Base-by-base conservation (phyloP, 805 yeast genomes). In the Candida endomychidarum region DNA sequence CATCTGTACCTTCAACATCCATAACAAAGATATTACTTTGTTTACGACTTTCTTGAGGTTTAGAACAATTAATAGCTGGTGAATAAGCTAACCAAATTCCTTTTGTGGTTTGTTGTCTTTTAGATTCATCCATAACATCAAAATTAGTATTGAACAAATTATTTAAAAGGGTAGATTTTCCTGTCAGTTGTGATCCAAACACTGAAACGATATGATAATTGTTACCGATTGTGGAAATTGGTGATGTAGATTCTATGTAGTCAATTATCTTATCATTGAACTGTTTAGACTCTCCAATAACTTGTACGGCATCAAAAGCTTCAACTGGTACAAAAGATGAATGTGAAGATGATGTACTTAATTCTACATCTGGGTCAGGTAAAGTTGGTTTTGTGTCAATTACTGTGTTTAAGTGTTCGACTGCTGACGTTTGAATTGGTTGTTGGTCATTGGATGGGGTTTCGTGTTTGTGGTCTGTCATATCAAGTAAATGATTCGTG, bases 1-100 rank as follows among this genome's bases (percentile, higher is more conserved):
- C 98, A 65, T 93, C 99, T 0, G 97, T 90, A 35, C 99, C 99
- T 65, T 93, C 99, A n/a, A 93, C 98, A 58, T 93, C 99, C 75
- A 93, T 76, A 2, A 93, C 95, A 46, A 87, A 74, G 8, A 88
- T 70, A 47, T 79, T 71, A 19, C 60, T 56, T 14, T 37, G 34
- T n/a, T 35, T 34, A 46, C 17, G 20, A 21, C 16, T 19, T 15
- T 57, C 53, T 20, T 35, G 37, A 8, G 29, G 35, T 6, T 39
- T 27, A 2, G 51, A 47, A 9, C 49, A 47, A 10, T 53, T 60
- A 17, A 67, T 59, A 3, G 50, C 51, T 2, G 74, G 74, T 8
- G 48, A 61, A 41, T 60, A 56, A 8, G 73, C 74, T 54, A 70
- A 52, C 75, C 75, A 70, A 42, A 70, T 70, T 1, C 75, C 75